Base-by-base conservation (phyloP, 2,329 filamentous ascomycete species). In the Boeremia lycopersici region DNA sequence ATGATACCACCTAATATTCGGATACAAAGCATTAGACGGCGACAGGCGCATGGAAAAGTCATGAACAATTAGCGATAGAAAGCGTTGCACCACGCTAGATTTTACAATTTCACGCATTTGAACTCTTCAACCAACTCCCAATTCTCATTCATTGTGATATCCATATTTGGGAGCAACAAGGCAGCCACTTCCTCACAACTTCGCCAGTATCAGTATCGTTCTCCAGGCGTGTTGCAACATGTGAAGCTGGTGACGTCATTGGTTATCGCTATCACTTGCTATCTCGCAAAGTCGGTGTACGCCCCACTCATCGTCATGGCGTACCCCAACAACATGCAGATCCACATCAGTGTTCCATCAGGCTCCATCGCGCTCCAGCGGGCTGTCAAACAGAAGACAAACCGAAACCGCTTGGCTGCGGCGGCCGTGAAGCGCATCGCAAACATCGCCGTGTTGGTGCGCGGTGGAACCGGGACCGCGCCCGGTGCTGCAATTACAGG, bases 1-100 rank as follows among this genome's bases (percentile, higher is more conserved):
- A 47, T 45, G 46, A 55, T 55, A 55, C 52, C 52, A 50, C 52
- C 47, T 55, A 55, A 55, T 55, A 41, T 55, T 49, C 26, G 38
- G 39, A 55, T 28, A 43, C 17, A 43, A 31, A 48, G 46, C 46
- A 47, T 50, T 50, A 42, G 46, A 55, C 41, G 52, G 52, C 52
- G 52, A 46, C 25, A 23, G 52, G 52, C 52, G 52, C 31, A 42
- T 11, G 31, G 52, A 55, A 55, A 55, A 55, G 52, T 55, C 47
- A 50, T 36, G 8, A 45, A 43, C 15, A 19, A 28, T 55, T 47
- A 55, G 52, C 52, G 52, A 50, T 55, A 55, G 46, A 55, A 50
- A 55, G 52, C 52, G 52, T 47, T 55, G 35, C 41, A 47, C 47
- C 19, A 15, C 52, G 35, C 46, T 55, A 46, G 25, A 42, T 50